Evolutionary conservation across 805 yeast species (phyloP).

Genomic region (Cyberlindnera petersonii): DNA sequence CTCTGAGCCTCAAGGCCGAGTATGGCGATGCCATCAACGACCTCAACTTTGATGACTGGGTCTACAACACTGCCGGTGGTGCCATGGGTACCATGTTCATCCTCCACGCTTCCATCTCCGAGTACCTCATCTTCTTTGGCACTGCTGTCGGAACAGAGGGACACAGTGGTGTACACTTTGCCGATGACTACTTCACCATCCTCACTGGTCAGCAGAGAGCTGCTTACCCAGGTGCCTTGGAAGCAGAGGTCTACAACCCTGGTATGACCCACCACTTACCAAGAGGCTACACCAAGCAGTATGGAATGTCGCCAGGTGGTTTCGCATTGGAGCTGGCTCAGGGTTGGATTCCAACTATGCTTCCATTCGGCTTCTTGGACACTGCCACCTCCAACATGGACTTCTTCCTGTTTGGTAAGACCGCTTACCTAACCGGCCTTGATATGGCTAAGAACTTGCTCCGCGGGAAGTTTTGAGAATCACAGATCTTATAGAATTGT

Average conservation of each 20-base stretch:
- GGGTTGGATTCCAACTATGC: constrained; percentile 98
- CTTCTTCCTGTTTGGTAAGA: constrained; percentile 58
- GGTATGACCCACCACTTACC: constrained; percentile 82
- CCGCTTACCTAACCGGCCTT: constrained; percentile 68
- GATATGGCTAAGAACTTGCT: constrained; percentile 71
- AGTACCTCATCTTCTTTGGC: constrained; percentile 91
- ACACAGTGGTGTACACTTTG: constrained; percentile 91
- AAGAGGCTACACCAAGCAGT: constrained; percentile 78
- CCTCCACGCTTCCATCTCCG: constrained; percentile 90
- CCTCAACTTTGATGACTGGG: constrained; percentile 79
- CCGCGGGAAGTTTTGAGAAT: constrained; percentile 55
- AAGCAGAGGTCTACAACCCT: constrained; percentile 71
- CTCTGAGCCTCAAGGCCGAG: constrained; percentile 49
- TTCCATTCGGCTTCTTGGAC: constrained; percentile 91
- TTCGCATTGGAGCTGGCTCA: constrained; percentile 95
- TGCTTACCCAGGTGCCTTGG: constrained; percentile 57
- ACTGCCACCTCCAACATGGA: constrained; percentile 79
- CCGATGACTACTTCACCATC: constrained; percentile 96
- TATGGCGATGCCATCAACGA: constrained; percentile 78
- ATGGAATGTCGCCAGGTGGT: constrained; percentile 74
- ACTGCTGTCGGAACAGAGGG: constrained; percentile 95
- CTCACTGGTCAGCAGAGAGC: constrained; percentile 76
- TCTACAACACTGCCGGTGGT: constrained; percentile 96
- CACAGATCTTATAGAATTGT: no score
- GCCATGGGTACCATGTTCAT: constrained; percentile 98